Percentiles rank a stretch among this genome's conserved stretches.
Evolutionary conservation across 2,329 filamentous ascomycete genomes (phyloP).

Genomic region (Pezizomycotina sp.): DNA sequence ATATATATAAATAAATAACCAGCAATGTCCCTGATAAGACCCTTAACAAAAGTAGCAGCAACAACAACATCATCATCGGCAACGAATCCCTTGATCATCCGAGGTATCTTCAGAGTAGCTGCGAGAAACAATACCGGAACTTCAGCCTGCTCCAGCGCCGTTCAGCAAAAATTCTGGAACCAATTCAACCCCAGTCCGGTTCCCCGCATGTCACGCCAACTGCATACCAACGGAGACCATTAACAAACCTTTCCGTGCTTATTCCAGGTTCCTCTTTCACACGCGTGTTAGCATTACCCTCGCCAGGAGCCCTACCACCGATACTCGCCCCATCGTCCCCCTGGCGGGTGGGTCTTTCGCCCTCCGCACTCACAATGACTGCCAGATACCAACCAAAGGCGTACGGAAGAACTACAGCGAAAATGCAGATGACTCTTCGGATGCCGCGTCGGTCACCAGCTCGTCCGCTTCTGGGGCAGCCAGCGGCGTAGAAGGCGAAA

Average conservation of each 20-base stretch:
- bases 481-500: slow-evolving; percentile 5
- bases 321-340: no score
- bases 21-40: slow-evolving; percentile 20
- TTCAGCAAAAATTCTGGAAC: no score
- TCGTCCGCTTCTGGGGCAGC: slow-evolving; percentile 8
- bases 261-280: no score
- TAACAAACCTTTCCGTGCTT: no score
- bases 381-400: slow-evolving; percentile 15
- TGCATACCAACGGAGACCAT: no score
- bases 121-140: slow-evolving; percentile 17
- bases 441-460: slow-evolving; percentile 4
- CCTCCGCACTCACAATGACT: no score
- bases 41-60: slow-evolving; percentile 18
- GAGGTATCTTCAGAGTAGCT: background rate
- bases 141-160: no score
- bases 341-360: no score
- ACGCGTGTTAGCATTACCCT: no score
- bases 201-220: no score
- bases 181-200: no score
- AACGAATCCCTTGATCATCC: slow-evolving; percentile 27
- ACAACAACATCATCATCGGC: slow-evolving; percentile 35
- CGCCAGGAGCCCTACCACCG: no score
- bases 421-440: slow-evolving; percentile 2
- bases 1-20: slow-evolving; percentile 21
- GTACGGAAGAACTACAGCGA: slow-evolving; percentile 8